A percentile compares a stretch with the other conserved stretches of the same genome.
phyloP scores from a whole-genome alignment of 2,329 filamentous ascomycete species.

The Westerdykella ornata region DNA sequence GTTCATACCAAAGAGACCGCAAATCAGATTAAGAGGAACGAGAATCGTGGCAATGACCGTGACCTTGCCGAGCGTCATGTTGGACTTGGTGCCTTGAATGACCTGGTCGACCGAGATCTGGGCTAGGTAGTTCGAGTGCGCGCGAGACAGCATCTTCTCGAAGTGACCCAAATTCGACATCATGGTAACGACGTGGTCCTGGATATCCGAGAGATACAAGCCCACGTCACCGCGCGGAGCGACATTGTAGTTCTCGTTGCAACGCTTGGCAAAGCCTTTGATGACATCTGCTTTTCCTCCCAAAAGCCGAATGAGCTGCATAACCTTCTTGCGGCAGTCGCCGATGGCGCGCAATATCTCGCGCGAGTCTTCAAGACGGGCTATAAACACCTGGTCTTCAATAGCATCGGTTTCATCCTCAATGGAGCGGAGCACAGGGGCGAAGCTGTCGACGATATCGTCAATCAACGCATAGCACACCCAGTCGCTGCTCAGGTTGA shows the following conservation, averaged over 20 bases:
- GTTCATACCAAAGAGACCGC: constrained; percentile 84
- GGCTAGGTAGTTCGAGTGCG: constrained; percentile 92
- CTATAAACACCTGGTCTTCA: constrained; percentile 91
- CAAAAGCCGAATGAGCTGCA: constrained; percentile 84
- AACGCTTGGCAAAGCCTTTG: constrained; percentile 94
- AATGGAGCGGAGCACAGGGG: constrained; percentile 77
- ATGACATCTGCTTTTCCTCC: constrained; percentile 98
- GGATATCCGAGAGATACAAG: constrained; percentile 92
- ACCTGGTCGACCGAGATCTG: constrained; percentile 91
- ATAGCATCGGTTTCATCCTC: constrained; percentile 87
- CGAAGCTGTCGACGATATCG: constrained; percentile 95
- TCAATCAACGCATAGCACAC: constrained; percentile 98
- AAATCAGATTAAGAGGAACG: constrained; percentile 92
- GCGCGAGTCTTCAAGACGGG: constrained; percentile 82
- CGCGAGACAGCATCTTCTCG: constrained; percentile 92
- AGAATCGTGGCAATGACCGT: constrained; percentile 90
- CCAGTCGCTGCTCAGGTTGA: constrained; percentile 93
- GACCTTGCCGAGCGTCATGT: constrained; percentile 87
- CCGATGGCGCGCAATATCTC: constrained; percentile 83
- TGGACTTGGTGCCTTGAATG: constrained; percentile 78
- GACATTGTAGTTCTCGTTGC: constrained; percentile 94
- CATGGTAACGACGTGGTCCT: constrained; percentile 99
- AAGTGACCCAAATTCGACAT: constrained; percentile 94
- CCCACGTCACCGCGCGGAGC: constrained; percentile 95
- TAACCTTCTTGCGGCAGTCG: constrained; percentile 85